These are phyloP conservation scores for Fusarium sp. DNA, from an alignment of 2,329 filamentous ascomycete genomes.

Conservation along the genomic window DNA sequence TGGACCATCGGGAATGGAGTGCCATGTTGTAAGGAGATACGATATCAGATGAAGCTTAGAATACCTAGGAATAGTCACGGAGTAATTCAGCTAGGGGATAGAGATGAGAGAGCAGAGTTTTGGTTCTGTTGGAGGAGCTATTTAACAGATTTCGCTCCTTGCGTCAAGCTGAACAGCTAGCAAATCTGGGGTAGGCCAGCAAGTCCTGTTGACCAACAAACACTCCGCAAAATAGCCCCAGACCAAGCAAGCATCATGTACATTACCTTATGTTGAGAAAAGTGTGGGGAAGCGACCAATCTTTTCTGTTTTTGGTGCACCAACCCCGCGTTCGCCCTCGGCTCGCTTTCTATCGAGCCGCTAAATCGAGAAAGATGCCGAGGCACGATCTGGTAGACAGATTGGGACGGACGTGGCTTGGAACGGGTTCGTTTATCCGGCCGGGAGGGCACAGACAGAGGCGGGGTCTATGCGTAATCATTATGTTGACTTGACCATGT, in stretches of 20 bases:
- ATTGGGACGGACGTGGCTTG: not conserved
- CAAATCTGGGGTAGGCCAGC: constrained; percentile 25
- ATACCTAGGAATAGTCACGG: not conserved
- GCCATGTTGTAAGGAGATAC: constrained; percentile 53
- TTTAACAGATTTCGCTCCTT: constrained; percentile 11
- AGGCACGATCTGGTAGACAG: constrained; percentile 23
- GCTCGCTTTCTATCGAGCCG: not conserved
- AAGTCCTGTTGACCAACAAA: no score
- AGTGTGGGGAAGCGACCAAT: constrained; percentile 29
- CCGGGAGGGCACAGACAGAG: no score
- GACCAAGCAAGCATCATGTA: not conserved
- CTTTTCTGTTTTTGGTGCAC: constrained; percentile 30
- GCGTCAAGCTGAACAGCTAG: not conserved
- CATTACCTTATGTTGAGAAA: no score
- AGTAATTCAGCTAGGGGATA: not conserved
- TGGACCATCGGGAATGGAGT: constrained; percentile 61
- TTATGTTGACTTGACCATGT: no score
- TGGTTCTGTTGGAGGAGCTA: constrained; percentile 1
- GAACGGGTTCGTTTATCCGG: not conserved
- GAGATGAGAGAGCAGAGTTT: not conserved
- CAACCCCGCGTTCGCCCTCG: constrained; percentile 35
- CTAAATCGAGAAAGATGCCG: constrained; percentile 14
- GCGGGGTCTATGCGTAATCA: no score
- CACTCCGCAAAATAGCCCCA: not conserved
- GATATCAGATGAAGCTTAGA: not conserved